Percentiles rank a stretch among this genome's conserved stretches.
These are phyloP conservation scores for Saccharomycopsis phalli DNA, from an alignment of 1,139 yeast genomes.

Conservation along the genomic window DNA sequence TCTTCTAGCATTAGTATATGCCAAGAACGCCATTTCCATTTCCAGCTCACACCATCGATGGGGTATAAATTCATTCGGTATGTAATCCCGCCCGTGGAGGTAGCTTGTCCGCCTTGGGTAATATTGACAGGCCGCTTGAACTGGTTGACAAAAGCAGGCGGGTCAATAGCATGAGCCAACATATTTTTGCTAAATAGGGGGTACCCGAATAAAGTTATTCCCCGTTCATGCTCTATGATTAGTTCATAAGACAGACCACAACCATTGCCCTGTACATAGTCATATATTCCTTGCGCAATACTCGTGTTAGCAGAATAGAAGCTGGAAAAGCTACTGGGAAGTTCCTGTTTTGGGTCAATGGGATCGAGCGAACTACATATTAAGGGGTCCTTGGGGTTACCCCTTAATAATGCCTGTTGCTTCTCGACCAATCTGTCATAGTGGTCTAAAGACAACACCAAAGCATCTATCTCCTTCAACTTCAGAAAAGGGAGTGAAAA, in stretches of 20 bases:
- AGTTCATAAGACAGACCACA: constrained; percentile 18
- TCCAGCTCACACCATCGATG: constrained; percentile 42
- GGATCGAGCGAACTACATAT: too few relatives aligned
- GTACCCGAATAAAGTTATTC: constrained; percentile 43
- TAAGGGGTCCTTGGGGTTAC: too few relatives aligned
- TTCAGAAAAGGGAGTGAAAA: constrained; percentile 5
- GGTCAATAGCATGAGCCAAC: constrained; percentile 39
- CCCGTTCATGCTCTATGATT: constrained; percentile 34
- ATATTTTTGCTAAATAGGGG: constrained; percentile 42
- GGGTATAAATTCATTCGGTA: constrained; percentile 33
- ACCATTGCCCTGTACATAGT: too few relatives aligned
- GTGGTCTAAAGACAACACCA: constrained; percentile 3
- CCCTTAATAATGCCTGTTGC: too few relatives aligned
- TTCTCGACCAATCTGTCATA: constrained; percentile 35
- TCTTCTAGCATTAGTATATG: constrained; percentile 52
- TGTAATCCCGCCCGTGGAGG: constrained; percentile 25
- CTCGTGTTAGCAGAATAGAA: too few relatives aligned
- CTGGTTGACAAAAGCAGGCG: constrained; percentile 31
- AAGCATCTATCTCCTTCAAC: constrained; percentile 5
- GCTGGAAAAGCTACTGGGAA: too few relatives aligned
- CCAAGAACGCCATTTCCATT: constrained; percentile 56
- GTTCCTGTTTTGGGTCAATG: too few relatives aligned
- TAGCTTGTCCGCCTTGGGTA: constrained; percentile 14
- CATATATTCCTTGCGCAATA: too few relatives aligned
- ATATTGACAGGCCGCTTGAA: constrained; percentile 8